phyloP scores from a whole-genome alignment of 2,329 filamentous ascomycete genomes.

The Cercospora sesami region DNA sequence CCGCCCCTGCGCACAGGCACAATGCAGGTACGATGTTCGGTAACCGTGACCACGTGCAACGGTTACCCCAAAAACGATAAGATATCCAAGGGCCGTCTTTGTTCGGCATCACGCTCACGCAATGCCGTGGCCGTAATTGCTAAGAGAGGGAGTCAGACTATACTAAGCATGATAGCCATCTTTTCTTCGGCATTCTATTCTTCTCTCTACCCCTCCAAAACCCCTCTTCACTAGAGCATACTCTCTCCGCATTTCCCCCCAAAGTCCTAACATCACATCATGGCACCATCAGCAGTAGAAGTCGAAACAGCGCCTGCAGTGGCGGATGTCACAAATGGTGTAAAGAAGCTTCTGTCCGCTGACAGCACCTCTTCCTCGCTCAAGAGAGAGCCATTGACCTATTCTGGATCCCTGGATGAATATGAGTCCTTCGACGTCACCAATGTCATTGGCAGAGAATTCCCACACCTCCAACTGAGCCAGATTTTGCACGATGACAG shows the following conservation, averaged over 20 bases:
- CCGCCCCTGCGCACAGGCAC: not conserved
- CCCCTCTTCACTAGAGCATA: not conserved
- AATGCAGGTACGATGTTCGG: not conserved
- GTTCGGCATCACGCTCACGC: conserved; percentile 1
- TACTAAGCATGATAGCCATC: not conserved
- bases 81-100: not conserved
- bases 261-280: not conserved
- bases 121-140: conserved; percentile 7
- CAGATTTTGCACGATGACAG: conserved; percentile 42
- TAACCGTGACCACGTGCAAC: not conserved
- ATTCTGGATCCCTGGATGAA: conserved; percentile 45
- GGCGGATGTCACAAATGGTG: conserved; percentile 7
- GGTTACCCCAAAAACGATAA: not conserved
- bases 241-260: not conserved
- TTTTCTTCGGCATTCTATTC: not conserved
- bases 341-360: conserved; percentile 10
- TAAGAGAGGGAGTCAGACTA: not conserved
- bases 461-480: conserved; percentile 40
- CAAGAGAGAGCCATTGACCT: conserved; percentile 27
- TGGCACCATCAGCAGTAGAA: conserved; percentile 10
- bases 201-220: not conserved
- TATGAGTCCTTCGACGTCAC: conserved; percentile 53
- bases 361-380: not conserved
- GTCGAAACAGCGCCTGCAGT: conserved; percentile 6
- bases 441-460: conserved; percentile 54